Evolutionary conservation across 768 basidiomycete species (phyloP), one percentile per base, ranked within the genome.

Genomic region (Suillus lakei): DNA sequence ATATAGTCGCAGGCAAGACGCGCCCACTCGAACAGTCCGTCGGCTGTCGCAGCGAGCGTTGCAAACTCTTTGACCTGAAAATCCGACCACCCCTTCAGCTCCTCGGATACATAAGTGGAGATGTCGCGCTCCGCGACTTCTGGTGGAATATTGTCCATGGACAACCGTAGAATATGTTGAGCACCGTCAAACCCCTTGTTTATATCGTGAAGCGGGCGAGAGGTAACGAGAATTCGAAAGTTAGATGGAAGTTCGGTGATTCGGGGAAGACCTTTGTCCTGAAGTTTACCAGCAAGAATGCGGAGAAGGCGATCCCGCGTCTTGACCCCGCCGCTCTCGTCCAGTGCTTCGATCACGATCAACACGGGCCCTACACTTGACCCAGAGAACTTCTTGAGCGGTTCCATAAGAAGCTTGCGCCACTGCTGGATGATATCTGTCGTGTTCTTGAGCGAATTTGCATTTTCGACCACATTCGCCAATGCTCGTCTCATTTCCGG

Each of bases 331-430:
- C 63, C 65, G 32, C 67, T 68, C 53, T 67, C 70, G 34, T 72
- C 69, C 28, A 74, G 38, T 5, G 64, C 75, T 53, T 77, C 75
- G n/a, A 75, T 70, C 30, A 76, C 64, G 13, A 74, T 63, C 12
- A 73, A 55, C 26, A 76, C 64, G 36, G 69, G 72, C 16, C 65
- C 66, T 39, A 68, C 28, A 18, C 66, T 60, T 3, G 62, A 60
- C 12, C 32, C 50, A 16, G 50, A 26, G 13, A 65, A n/a, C 13
- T 60, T 56, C 26, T 15, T 1, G 3, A 63, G 48, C 1, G 73
- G 70, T 32, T 61, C 60, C 46, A 74, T 30, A 10, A 74, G 63
- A n/a, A 73, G 61, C 15, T 67, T 66, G 18, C 58, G 48, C 38
- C 73, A 68, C 44, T 73, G 70, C 21, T 48, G 21, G 5, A 15